phyloP scores from a whole-genome alignment of 805 yeast species.

The Metschnikowia koreensis region DNA sequence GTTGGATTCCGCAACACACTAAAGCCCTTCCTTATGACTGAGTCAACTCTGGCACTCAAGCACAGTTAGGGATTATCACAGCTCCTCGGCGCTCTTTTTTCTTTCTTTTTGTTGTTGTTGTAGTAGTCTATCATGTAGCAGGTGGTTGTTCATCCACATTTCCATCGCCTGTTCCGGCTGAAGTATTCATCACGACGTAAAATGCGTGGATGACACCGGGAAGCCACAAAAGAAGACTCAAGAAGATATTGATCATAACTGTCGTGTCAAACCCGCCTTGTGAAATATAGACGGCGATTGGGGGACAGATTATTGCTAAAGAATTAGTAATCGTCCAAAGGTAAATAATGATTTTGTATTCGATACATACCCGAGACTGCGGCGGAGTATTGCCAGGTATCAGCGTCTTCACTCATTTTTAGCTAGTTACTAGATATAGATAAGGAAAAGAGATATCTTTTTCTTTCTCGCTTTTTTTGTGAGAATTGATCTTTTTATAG shows the following conservation, averaged over 20 bases:
- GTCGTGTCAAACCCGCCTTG: constrained; percentile 2
- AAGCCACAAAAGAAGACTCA: constrained; percentile 10
- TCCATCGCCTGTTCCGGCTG: not conserved
- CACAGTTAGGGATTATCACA: not conserved
- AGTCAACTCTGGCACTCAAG: constrained; percentile 5
- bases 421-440: constrained; percentile 1
- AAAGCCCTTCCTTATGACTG: not conserved
- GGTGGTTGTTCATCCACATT: not conserved
- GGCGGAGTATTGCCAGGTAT: constrained; percentile 7
- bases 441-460: constrained; percentile 3
- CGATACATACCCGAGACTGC: constrained; percentile 7
- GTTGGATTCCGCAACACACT: not conserved
- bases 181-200: not conserved
- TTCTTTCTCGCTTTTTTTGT: not conserved
- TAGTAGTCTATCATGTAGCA: not conserved
- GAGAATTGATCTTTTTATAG: constrained; percentile 5
- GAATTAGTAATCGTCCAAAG: not conserved
- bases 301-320: constrained; percentile 6
- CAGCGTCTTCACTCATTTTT: constrained; percentile 11
- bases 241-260: constrained; percentile 5
- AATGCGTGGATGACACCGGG: constrained; percentile 11
- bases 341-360: not conserved
- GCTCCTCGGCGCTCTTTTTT: not conserved
- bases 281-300: constrained; percentile 8
- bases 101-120: not conserved